Evolutionary conservation across 2,329 filamentous ascomycete species (phyloP).

Genomic region (Arthroderma sp.): DNA sequence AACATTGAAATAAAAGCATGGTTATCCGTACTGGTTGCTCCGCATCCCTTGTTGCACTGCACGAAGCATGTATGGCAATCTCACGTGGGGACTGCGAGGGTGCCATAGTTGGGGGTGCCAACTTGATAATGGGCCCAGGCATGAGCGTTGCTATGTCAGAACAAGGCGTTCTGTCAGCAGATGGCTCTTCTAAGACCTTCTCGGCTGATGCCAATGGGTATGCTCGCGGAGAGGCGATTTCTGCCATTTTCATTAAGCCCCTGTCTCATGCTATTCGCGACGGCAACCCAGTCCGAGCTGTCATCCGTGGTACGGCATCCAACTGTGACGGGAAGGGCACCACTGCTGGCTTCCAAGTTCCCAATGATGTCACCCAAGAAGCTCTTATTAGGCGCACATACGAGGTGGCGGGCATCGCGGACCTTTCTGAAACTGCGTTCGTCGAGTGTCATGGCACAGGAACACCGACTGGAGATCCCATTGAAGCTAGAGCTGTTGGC

Average conservation of each 20-base stretch:
- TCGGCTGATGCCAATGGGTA: slow-evolving; percentile 25
- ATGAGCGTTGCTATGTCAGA: slow-evolving; percentile 20
- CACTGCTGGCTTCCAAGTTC: too few species aligned
- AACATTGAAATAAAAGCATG: not conserved
- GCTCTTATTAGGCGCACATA: slow-evolving; percentile 25
- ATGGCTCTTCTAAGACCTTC: slow-evolving; percentile 24
- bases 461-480: slow-evolving; percentile 21
- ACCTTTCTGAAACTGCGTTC: slow-evolving; percentile 4
- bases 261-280: slow-evolving; percentile 23
- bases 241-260: slow-evolving; percentile 23
- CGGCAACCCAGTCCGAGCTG: slow-evolving; percentile 24
- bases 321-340: slow-evolving; percentile 23
- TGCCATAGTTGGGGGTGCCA: not conserved
- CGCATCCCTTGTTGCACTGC: not conserved
- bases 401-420: slow-evolving; percentile 17
- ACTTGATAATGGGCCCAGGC: not conserved
- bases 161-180: slow-evolving; percentile 28
- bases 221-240: slow-evolving; percentile 27
- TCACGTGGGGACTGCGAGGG: slow-evolving; percentile 12
- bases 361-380: too few species aligned
- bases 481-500: slow-evolving; percentile 15
- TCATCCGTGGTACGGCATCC: slow-evolving; percentile 22
- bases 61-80: slow-evolving; percentile 3
- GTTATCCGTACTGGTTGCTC: slow-evolving; percentile 11
- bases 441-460: slow-evolving; percentile 27